phyloP scores from a whole-genome alignment of 768 basidiomycete genomes.

The Calvatia gigantea region DNA sequence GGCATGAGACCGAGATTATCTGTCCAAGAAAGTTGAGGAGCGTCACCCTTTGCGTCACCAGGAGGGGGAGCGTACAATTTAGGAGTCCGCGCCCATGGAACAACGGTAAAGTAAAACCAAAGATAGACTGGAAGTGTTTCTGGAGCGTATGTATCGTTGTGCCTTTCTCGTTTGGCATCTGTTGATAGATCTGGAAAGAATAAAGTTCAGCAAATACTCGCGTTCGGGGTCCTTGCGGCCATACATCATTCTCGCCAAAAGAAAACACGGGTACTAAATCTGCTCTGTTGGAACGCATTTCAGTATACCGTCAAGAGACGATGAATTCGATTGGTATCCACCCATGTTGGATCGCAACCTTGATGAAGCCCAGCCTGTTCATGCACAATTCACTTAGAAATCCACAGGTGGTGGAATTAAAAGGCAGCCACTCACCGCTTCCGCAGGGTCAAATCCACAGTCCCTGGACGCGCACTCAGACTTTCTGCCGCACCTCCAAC shows the following conservation, averaged over 20 bases:
- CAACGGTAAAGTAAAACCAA: conserved; percentile 96
- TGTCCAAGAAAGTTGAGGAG: conserved; percentile 24
- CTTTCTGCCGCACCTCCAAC: conserved; percentile 97
- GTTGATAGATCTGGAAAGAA: conserved; percentile 80
- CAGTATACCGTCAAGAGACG: conserved; percentile 5
- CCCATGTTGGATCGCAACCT: conserved; percentile 89
- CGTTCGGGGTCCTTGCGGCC: conserved; percentile 22
- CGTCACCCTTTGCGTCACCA: not conserved
- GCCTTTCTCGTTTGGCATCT: conserved; percentile 94
- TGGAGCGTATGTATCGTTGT: conserved; percentile 85
- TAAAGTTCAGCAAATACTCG: not conserved
- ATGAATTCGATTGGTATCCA: conserved; percentile 30
- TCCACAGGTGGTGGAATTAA: not conserved
- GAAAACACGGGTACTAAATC: conserved; percentile 97
- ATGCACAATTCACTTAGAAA: not conserved
- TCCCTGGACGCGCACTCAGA: conserved; percentile 93
- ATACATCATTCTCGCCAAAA: conserved; percentile 97
- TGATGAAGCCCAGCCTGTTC: conserved; percentile 87
- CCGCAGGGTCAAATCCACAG: conserved; percentile 81
- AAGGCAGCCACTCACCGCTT: conserved; percentile 46
- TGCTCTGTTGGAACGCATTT: conserved; percentile 48
- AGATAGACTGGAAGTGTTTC: conserved; percentile 85
- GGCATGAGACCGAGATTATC: conserved; percentile 97
- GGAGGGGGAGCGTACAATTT: conserved; percentile 63
- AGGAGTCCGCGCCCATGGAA: conserved; percentile 95